Evolutionary conservation across 768 basidiomycete genomes (phyloP).

Genomic region (Collybia mongolica): DNA sequence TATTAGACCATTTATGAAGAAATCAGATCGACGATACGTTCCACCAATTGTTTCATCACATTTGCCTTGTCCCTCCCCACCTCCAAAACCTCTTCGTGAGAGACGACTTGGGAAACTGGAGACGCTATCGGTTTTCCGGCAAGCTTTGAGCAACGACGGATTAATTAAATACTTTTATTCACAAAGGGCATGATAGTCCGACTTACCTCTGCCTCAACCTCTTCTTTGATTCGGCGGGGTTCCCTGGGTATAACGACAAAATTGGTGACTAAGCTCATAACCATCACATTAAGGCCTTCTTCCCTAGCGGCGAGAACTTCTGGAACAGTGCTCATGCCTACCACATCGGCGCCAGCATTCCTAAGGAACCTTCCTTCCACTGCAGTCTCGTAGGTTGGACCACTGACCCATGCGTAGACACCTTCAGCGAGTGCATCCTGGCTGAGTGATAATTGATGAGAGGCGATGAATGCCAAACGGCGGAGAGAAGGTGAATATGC

Average conservation of each 20-base stretch:
- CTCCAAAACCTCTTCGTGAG: conserved; percentile 77
- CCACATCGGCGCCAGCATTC: conserved; percentile 80
- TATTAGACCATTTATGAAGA: background rate
- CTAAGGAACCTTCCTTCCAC: conserved; percentile 83
- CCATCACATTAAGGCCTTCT: conserved; percentile 73
- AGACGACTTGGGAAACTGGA: conserved; percentile 48
- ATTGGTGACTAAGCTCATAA: conserved; percentile 85
- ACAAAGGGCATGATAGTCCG: background rate
- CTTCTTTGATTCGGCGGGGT: conserved; percentile 68
- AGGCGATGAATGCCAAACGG: conserved; percentile 70
- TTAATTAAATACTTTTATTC: background rate
- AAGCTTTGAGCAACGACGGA: conserved; percentile 41
- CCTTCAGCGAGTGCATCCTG: conserved; percentile 71
- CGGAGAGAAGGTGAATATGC: conserved; percentile 76
- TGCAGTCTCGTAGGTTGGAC: conserved; percentile 88
- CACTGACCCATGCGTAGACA: conserved; percentile 86
- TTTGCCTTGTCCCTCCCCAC: conserved; percentile 68
- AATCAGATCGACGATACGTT: conserved; percentile 49
- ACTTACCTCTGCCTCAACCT: conserved; percentile 75
- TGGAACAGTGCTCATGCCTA: conserved; percentile 92
- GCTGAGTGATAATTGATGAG: conserved; percentile 56
- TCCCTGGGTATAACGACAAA: conserved; percentile 70
- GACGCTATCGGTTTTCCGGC: conserved; percentile 50
- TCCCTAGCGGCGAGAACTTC: conserved; percentile 82
- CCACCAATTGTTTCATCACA: conserved; percentile 70